Percentiles rank a stretch among this genome's conserved stretches.
Evolutionary conservation across 148 eudicot genomes (phyloP).

Genomic region (Pouteria glomerata): DNA sequence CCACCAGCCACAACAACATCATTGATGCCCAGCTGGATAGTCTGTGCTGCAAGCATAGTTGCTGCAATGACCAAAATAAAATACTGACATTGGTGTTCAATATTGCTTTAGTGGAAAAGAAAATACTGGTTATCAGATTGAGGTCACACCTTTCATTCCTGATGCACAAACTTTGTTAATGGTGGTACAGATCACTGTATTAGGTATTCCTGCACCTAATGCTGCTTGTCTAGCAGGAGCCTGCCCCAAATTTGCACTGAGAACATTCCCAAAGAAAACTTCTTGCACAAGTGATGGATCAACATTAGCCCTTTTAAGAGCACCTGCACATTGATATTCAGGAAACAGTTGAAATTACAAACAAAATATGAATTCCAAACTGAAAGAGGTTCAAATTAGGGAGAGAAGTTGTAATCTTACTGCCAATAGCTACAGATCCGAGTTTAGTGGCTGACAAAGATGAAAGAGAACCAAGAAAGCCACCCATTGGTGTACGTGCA

Average conservation of each 20-base stretch:
- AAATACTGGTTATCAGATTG: neutral
- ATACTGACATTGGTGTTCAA: neutral
- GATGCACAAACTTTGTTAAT: conserved; percentile 98
- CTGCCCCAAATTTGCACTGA: conserved; percentile 92
- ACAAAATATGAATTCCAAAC: neutral
- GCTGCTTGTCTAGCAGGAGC: conserved; percentile 99
- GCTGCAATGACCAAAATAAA: conserved; percentile 45
- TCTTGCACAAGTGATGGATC: conserved; percentile 96
- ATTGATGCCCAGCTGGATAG: conserved; percentile 89
- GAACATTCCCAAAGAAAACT: conserved; percentile 92
- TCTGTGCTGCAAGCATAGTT: conserved; percentile 93
- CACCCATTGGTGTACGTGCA: conserved; percentile 99
- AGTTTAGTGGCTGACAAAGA: conserved; percentile 85
- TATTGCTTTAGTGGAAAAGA: neutral
- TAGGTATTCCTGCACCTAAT: conserved; percentile 87
- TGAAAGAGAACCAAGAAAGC: conserved; percentile 88
- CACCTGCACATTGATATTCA: conserved; percentile 44
- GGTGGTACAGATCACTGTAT: conserved; percentile 80
- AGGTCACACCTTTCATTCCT: conserved; percentile 77
- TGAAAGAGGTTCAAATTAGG: neutral
- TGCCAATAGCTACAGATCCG: conserved; percentile 74
- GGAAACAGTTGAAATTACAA: neutral
- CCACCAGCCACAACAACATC: conserved; percentile 98
- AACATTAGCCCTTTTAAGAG: conserved; percentile 80
- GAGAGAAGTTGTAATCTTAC: conserved; percentile 33